Base-by-base conservation (phyloP, 352 stramenopile genomes). In the Albugo laibachii region DNA sequence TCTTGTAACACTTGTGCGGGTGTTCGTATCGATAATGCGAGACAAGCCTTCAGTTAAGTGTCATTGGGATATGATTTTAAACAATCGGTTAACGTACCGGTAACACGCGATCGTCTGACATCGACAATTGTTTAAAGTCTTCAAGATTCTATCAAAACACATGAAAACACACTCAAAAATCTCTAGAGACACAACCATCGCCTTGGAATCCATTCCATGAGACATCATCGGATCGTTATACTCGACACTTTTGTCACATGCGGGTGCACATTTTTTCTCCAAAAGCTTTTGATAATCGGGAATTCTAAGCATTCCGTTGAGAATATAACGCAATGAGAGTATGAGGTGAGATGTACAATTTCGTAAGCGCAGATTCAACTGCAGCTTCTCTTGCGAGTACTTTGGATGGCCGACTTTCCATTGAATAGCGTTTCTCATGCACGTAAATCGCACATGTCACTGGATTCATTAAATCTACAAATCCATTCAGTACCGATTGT, bases 1-100 rank as follows among this genome's bases (percentile, higher is more conserved):
- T 91, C 77, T 39, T 85, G 71, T 15, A 91, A 57, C n/a, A 89
- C 71, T 62, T 89, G 77, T 11, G 74, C 77, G 1, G 77, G 77
- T 0, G 77, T 89, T 58, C 86, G 85, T 49, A 84, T 66, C 5
- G 65, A 73, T 35, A 89, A 57, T 31, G 24, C 20, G 38, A 43
- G 20, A 8, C 38, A 43, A 24, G 16, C 16, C 39, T 85, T 64
- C 58, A 86, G 73, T 47, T 73, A 89, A 15, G 57, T 69, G 67
- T 88, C 39, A 20, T 8, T 35, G 36, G 41, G 35, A 48, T 34
- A 12, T 39, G 11, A 42, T 18, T 16, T 8, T 41, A 13, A 31
- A 27, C 14, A 13, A 20, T 13, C 19, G 2, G 35, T 0, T 15
- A 21, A 48, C 48, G 5, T 36, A 80, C 72, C 59, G 80, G 67